A percentile compares a stretch with the other conserved stretches of the same genome.
These are phyloP conservation scores for Lojkania enalia DNA, from an alignment of 2,329 filamentous ascomycete species.

Conservation along the genomic window DNA sequence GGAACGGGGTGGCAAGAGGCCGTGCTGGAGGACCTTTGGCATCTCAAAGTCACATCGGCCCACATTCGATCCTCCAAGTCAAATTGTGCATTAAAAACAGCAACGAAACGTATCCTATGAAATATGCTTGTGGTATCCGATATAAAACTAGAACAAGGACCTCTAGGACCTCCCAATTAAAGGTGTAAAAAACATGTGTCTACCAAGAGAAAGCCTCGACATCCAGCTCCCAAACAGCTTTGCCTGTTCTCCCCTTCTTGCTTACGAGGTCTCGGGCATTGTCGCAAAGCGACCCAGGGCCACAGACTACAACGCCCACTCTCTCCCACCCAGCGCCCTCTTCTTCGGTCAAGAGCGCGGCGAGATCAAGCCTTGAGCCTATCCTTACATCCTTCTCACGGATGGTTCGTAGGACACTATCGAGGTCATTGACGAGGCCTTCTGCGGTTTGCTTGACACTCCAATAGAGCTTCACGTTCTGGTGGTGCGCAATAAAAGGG, in stretches of 20 bases:
- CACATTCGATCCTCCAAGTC: too few relatives aligned
- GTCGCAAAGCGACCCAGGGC: slow-evolving; percentile 48
- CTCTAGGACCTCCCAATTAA: too few relatives aligned
- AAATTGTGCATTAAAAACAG: too few relatives aligned
- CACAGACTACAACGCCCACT: slow-evolving; percentile 49
- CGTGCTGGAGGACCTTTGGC: too few relatives aligned
- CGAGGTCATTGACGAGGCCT: slow-evolving; percentile 39
- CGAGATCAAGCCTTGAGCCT: slow-evolving; percentile 42
- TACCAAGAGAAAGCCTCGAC: slow-evolving; percentile 35
- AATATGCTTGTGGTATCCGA: too few relatives aligned
- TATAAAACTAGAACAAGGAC: too few relatives aligned
- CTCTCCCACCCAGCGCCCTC: slow-evolving; percentile 37
- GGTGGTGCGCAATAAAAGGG: slow-evolving; percentile 40
- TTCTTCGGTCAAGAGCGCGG: slow-evolving; percentile 39
- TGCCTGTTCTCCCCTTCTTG: slow-evolving; percentile 10
- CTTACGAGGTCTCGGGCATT: slow-evolving; percentile 38
- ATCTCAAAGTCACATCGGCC: too few relatives aligned
- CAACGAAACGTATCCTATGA: too few relatives aligned
- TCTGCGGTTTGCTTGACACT: slow-evolving; percentile 34
- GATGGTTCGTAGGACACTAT: slow-evolving; percentile 22
- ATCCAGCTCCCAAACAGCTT: slow-evolving; percentile 25
- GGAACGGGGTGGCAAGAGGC: too few relatives aligned
- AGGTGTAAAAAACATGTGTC: too few relatives aligned
- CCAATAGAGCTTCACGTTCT: slow-evolving; percentile 48
- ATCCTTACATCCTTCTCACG: slow-evolving; percentile 44